Percentiles rank a stretch among this genome's conserved stretches.
Evolutionary conservation across 2,329 filamentous ascomycete species (phyloP).

Genomic region (Penicillium griseofulvum): DNA sequence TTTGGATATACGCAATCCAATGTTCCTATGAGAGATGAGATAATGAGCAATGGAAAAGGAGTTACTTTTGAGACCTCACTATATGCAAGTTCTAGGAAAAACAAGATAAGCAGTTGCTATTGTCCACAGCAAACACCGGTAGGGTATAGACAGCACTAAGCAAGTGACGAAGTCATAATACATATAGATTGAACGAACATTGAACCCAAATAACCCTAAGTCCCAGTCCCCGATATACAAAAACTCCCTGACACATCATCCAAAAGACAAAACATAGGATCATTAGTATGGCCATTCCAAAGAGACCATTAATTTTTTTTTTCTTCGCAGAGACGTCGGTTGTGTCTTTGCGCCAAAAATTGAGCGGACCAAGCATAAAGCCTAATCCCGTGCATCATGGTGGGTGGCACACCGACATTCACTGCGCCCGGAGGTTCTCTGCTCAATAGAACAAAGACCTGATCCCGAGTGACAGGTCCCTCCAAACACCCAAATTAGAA

Average conservation of each 20-base stretch:
- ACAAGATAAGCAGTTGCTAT: slow-evolving; percentile 1
- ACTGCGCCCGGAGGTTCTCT: not conserved
- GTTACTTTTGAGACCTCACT: not conserved
- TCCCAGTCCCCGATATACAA: slow-evolving; percentile 14
- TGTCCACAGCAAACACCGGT: slow-evolving; percentile 7
- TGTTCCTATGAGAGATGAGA: not conserved
- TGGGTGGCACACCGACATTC: not conserved
- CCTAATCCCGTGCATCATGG: not conserved
- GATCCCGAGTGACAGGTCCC: not conserved
- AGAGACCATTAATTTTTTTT: slow-evolving; percentile 1
- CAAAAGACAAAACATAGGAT: slow-evolving; percentile 16
- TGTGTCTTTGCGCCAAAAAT: slow-evolving; percentile 11
- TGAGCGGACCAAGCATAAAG: not conserved
- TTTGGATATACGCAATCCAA: not conserved
- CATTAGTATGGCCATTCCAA: slow-evolving; percentile 16
- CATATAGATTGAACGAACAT: slow-evolving; percentile 14
- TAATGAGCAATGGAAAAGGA: not conserved
- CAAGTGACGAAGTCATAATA: slow-evolving; percentile 21
- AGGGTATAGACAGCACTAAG: slow-evolving; percentile 24
- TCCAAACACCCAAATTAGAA: not conserved
- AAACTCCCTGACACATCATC: slow-evolving; percentile 27
- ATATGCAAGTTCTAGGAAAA: slow-evolving; percentile 1
- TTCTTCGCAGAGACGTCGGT: slow-evolving; percentile 5
- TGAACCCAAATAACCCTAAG: slow-evolving; percentile 1
- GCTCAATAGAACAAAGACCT: not conserved